These are phyloP conservation scores for Cymbidium sinense DNA, from an alignment of 106 monocot genomes.

Conservation along the genomic window DNA sequence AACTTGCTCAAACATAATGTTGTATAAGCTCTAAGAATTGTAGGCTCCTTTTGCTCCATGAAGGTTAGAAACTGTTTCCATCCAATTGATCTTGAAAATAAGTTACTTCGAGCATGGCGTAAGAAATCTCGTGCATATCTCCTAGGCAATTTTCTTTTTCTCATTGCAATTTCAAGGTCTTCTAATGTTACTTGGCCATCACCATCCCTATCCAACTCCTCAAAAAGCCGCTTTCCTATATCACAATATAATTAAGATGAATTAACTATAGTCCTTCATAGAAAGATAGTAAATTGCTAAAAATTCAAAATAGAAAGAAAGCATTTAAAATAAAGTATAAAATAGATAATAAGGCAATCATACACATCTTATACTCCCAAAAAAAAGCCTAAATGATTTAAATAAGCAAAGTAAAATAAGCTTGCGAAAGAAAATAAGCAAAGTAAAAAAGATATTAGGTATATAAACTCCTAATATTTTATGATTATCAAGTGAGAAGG, in stretches of 20 bases:
- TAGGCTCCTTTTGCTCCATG: slow-evolving; percentile 93
- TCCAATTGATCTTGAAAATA: slow-evolving; percentile 90
- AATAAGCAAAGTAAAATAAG: neutral
- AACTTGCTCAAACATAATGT: slow-evolving; percentile 87
- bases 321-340: neutral
- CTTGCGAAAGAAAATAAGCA: neutral
- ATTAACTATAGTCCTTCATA: neutral
- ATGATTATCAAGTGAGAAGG: neutral
- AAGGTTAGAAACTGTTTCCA: slow-evolving; percentile 88
- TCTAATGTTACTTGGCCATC: slow-evolving; percentile 89
- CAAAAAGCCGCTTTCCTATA: slow-evolving; percentile 84
- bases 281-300: neutral
- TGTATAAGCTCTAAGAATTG: slow-evolving; percentile 83
- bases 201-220: slow-evolving; percentile 80
- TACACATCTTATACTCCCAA: neutral
- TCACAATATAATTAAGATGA: slow-evolving; percentile 4
- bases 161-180: slow-evolving; percentile 91
- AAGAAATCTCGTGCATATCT: slow-evolving; percentile 76
- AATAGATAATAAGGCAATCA: neutral
- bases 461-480: neutral
- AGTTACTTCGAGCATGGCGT: slow-evolving; percentile 50
- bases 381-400: neutral
- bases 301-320: neutral
- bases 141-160: slow-evolving; percentile 66
- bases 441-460: neutral